Conservation (phyloP, 2,329 filamentous ascomycete species). For the Emericellopsis cladophorae region DNA sequence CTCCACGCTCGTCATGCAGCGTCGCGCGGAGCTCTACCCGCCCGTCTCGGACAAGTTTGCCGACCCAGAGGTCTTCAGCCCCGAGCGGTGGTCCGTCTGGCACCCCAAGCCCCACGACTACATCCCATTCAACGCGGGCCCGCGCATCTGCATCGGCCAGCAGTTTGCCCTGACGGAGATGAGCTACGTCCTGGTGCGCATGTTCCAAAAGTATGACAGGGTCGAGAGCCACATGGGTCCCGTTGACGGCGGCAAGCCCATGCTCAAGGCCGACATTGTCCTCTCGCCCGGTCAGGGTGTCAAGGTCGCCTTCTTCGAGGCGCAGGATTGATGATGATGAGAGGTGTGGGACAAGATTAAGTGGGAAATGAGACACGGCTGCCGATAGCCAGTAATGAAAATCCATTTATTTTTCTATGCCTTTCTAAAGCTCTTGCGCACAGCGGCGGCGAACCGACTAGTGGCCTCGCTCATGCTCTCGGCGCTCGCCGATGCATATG, state of each 20-base stretch:
- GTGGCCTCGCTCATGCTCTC: conserved; percentile 63
- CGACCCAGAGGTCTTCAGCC: conserved; percentile 40
- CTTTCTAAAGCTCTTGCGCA: conserved; percentile 43
- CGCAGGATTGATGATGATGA: conserved; percentile 1
- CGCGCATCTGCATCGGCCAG: conserved; percentile 65
- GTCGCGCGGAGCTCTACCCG: conserved; percentile 50
- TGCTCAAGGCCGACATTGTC: conserved; percentile 46
- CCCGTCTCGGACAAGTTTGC: conserved; percentile 29
- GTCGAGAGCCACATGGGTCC: conserved; percentile 44
- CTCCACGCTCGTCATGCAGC: conserved; percentile 60
- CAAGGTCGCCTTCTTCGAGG: conserved; percentile 31
- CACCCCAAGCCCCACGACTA: conserved; percentile 58
- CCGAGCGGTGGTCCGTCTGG: conserved; percentile 54
- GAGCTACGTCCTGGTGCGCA: conserved; percentile 55
- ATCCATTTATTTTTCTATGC: conserved; percentile 7
- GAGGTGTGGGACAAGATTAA: not conserved
- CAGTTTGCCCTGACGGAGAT: conserved; percentile 74
- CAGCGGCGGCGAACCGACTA: conserved; percentile 59
- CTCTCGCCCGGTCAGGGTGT: conserved; percentile 47
- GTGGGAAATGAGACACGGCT: not conserved
- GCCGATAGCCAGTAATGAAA: not conserved
- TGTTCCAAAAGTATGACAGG: conserved; percentile 60
- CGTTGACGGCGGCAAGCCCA: conserved; percentile 40
- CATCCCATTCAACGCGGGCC: conserved; percentile 64
- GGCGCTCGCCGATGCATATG: conserved; percentile 69